phyloP scores from a whole-genome alignment of 1,139 yeast genomes.

The Diutina sp. region DNA sequence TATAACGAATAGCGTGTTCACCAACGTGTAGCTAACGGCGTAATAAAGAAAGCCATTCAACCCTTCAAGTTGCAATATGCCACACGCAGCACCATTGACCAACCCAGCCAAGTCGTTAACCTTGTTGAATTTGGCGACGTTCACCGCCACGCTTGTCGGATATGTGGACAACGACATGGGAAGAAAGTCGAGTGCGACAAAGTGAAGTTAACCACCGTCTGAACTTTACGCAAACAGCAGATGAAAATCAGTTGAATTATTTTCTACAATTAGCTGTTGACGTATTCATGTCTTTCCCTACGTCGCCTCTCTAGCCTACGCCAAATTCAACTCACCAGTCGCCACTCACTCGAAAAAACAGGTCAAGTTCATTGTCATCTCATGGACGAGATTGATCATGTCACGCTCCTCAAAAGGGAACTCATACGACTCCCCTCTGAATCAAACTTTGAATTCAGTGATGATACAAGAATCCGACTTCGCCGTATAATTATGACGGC shows the following conservation, averaged over 20 bases:
- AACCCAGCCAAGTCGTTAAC: constrained; percentile 1
- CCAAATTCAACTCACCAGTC: not conserved
- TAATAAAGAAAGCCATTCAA: not conserved
- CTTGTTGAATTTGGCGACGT: not conserved
- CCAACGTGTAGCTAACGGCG: not conserved
- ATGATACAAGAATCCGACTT: constrained; percentile 24
- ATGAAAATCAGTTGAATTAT: not conserved
- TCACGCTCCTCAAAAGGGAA: constrained; percentile 11
- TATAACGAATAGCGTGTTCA: not conserved
- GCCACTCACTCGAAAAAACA: not conserved
- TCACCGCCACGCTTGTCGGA: not conserved
- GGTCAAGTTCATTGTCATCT: not conserved
- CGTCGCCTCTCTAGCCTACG: not conserved
- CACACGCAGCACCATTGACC: not conserved
- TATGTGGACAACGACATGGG: not conserved
- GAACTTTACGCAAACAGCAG: not conserved
- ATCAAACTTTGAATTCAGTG: constrained; percentile 21
- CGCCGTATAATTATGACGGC: constrained; percentile 39
- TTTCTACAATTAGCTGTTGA: not conserved
- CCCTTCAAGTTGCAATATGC: constrained; percentile 1
- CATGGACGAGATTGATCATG: not conserved
- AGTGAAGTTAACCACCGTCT: not conserved
- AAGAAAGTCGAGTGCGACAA: not conserved
- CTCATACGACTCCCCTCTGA: constrained; percentile 22
- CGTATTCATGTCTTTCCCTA: not conserved